A percentile compares a stretch with the other conserved stretches of the same genome.
Evolutionary conservation across 1,284 basidiomycete genomes (phyloP).

Genomic region (Puccinia triticina): DNA sequence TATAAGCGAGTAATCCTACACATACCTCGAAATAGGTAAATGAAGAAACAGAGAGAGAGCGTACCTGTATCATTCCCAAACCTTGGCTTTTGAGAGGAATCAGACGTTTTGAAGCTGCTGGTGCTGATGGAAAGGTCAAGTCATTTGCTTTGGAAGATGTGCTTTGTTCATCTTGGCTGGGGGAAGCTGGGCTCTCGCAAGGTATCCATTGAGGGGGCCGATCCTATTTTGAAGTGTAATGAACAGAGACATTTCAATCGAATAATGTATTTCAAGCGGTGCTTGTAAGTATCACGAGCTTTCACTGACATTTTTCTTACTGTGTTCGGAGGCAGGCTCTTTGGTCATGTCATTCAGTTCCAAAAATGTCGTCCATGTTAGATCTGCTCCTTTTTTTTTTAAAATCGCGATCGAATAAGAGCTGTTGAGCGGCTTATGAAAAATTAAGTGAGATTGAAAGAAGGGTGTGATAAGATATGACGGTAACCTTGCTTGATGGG

Average conservation of each 20-base stretch:
- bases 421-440: slow-evolving; percentile 11
- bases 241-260: background rate
- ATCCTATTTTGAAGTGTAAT: slow-evolving; percentile 1
- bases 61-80: slow-evolving; percentile 48
- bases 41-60: background rate
- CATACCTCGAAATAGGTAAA: background rate
- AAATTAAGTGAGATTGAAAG: slow-evolving; percentile 62
- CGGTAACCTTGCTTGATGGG: slow-evolving; percentile 29
- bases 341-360: slow-evolving; percentile 74
- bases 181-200: slow-evolving; percentile 2
- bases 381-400: slow-evolving; percentile 62
- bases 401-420: slow-evolving; percentile 60
- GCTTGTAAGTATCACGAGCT: background rate
- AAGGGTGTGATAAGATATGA: slow-evolving; percentile 56
- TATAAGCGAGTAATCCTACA: background rate
- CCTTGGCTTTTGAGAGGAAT: slow-evolving; percentile 48
- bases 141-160: slow-evolving; percentile 1
- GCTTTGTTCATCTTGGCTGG: background rate
- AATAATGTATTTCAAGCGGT: background rate
- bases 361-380: slow-evolving; percentile 78
- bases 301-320: slow-evolving; percentile 62
- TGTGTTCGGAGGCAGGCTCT: slow-evolving; percentile 65
- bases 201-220: slow-evolving; percentile 47
- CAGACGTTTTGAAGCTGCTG: slow-evolving; percentile 5
- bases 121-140: slow-evolving; percentile 11